Conservation (phyloP, 371 early-diverging fungal genomes). For the Gilbertella persicaria region DNA sequence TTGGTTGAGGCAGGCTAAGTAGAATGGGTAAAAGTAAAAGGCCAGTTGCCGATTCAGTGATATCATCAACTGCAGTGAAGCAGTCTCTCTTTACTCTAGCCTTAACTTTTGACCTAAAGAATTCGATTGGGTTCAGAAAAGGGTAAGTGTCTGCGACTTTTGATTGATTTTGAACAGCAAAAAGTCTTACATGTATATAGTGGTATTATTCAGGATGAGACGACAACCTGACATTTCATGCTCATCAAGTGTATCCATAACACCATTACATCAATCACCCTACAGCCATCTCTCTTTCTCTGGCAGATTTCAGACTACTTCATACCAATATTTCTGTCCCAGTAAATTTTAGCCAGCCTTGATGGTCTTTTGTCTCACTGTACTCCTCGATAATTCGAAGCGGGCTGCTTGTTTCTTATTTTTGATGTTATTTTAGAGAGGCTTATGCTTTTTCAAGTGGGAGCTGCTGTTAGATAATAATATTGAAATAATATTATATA, state of each 20-base stretch:
- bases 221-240: slow-evolving; percentile 17
- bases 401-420: slow-evolving; percentile 10
- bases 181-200: slow-evolving; percentile 8
- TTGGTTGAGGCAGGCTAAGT: too few relatives aligned
- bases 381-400: slow-evolving; percentile 11
- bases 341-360: slow-evolving; percentile 11
- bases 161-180: slow-evolving; percentile 14
- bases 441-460: too few relatives aligned
- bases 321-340: slow-evolving; percentile 8
- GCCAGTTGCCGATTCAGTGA: too few relatives aligned
- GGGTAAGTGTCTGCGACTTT: slow-evolving; percentile 16
- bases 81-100: too few relatives aligned
- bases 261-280: slow-evolving; percentile 1
- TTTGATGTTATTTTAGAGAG: too few relatives aligned
- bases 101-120: too few relatives aligned
- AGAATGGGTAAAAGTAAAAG: too few relatives aligned
- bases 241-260: slow-evolving; percentile 10
- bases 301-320: slow-evolving; percentile 7
- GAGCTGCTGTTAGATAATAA: too few relatives aligned
- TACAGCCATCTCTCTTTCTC: slow-evolving; percentile 12
- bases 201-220: slow-evolving; percentile 8
- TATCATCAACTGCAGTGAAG: too few relatives aligned
- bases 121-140: too few relatives aligned
- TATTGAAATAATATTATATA: too few relatives aligned
- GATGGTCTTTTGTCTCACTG: slow-evolving; percentile 8